Evolutionary conservation across 345 rosid species (phyloP).

Genomic region (Raphanus raphanistrum): DNA sequence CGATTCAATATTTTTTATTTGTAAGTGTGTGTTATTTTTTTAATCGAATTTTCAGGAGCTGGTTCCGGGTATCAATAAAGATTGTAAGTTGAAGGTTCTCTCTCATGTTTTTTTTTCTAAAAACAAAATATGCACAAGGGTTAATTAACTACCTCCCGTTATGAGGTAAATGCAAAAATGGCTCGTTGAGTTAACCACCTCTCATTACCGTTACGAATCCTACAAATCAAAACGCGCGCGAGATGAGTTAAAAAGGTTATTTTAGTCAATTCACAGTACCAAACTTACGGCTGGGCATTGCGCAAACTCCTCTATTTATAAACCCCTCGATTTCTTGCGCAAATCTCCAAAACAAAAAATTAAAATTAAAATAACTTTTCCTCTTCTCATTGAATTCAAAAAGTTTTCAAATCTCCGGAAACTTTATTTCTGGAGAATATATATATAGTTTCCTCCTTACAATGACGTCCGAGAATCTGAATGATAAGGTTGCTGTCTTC

Average conservation of each 20-base stretch:
- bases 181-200: constrained; percentile 5
- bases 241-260: constrained; percentile 7
- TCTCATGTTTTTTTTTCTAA: neutral
- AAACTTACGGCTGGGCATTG: constrained; percentile 23
- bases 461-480: constrained; percentile 64
- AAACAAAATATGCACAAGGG: neutral
- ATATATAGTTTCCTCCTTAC: neutral
- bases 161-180: constrained; percentile 1
- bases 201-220: constrained; percentile 20
- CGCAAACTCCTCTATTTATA: constrained; percentile 25
- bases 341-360: neutral
- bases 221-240: constrained; percentile 13
- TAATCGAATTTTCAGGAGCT: too few relatives aligned
- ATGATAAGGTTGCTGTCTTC: constrained; percentile 74
- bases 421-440: constrained; percentile 8
- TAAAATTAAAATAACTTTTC: neutral
- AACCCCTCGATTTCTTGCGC: constrained; percentile 28
- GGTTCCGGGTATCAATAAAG: too few relatives aligned
- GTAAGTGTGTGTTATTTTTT: too few relatives aligned
- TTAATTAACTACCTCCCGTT: neutral
- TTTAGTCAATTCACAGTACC: neutral
- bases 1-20: too few relatives aligned
- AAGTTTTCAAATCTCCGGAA: neutral
- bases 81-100: too few relatives aligned
- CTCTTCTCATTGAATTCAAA: constrained; percentile 4